phyloP scores from a whole-genome alignment of 805 yeast genomes.

The Metschnikowia similis region DNA sequence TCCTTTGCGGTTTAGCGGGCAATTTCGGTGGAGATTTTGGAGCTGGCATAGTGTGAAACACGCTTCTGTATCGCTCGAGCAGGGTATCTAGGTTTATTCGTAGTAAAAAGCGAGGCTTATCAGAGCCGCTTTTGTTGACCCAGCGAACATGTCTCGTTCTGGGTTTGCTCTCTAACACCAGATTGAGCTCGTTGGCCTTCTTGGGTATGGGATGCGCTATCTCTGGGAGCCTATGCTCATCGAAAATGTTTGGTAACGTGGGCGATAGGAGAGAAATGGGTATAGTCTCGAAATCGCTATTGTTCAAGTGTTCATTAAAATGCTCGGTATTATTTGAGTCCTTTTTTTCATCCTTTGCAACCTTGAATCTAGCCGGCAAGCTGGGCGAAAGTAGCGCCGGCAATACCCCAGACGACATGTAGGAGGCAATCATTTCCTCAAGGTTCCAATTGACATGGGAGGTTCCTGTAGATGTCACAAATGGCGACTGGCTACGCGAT shows the following conservation, averaged over 20 bases:
- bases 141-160: conserved; percentile 18
- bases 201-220: conserved; percentile 17
- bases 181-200: conserved; percentile 11
- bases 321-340: conserved; percentile 1
- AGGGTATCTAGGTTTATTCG: conserved; percentile 21
- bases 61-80: conserved; percentile 14
- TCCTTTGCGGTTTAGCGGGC: not conserved
- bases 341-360: not conserved
- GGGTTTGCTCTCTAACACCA: conserved; percentile 5
- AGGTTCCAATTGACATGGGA: conserved; percentile 28
- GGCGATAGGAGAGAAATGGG: conserved; percentile 33
- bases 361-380: conserved; percentile 24
- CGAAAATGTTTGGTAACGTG: conserved; percentile 28
- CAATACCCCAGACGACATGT: conserved; percentile 28
- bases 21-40: not conserved
- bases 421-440: conserved; percentile 34
- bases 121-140: conserved; percentile 28
- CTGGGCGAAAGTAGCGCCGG: conserved; percentile 41
- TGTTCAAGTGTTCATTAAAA: conserved; percentile 8
- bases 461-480: conserved; percentile 4
- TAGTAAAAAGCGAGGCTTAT: conserved; percentile 23
- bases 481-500: conserved; percentile 13
- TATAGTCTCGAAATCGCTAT: conserved; percentile 22
- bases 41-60: not conserved
- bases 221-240: conserved; percentile 6